These are phyloP conservation scores for Thielaviopsis ethacetica DNA, from an alignment of 2,329 filamentous ascomycete species.

Conservation along the genomic window DNA sequence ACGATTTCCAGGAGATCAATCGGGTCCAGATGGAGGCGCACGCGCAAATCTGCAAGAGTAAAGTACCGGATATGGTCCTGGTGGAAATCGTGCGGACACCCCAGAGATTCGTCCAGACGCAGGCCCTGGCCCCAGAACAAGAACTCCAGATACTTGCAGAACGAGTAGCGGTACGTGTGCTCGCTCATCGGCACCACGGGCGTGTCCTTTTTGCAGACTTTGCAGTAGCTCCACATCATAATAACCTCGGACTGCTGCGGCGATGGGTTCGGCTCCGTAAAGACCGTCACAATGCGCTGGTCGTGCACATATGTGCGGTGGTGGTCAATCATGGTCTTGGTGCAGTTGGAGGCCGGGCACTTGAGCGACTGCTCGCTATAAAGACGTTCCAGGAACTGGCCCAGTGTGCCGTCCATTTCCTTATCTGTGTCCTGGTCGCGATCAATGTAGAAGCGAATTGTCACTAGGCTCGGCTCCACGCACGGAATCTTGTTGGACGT, in stretches of 20 bases:
- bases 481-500: slow-evolving; percentile 89
- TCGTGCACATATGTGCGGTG: slow-evolving; percentile 96
- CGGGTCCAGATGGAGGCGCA: slow-evolving; percentile 82
- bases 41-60: slow-evolving; percentile 66
- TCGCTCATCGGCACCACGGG: slow-evolving; percentile 83
- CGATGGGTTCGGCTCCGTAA: slow-evolving; percentile 49
- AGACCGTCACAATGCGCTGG: slow-evolving; percentile 80
- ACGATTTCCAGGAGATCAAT: slow-evolving; percentile 90
- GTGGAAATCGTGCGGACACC: slow-evolving; percentile 81
- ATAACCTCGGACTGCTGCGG: slow-evolving; percentile 42
- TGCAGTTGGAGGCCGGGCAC: slow-evolving; percentile 73
- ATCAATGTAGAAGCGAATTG: slow-evolving; percentile 86
- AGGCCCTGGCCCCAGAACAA: slow-evolving; percentile 88
- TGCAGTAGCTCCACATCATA: slow-evolving; percentile 96
- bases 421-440: slow-evolving; percentile 56
- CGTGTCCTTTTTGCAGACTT: slow-evolving; percentile 79
- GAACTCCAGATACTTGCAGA: slow-evolving; percentile 94
- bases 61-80: slow-evolving; percentile 88
- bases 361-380: slow-evolving; percentile 60
- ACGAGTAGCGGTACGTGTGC: slow-evolving; percentile 93
- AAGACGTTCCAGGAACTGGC: slow-evolving; percentile 87
- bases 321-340: slow-evolving; percentile 77
- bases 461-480: slow-evolving; percentile 75
- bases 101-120: slow-evolving; percentile 51
- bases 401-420: slow-evolving; percentile 80